Base-by-base conservation (phyloP, 352 stramenopile species). In the Pythium sp. region DNA sequence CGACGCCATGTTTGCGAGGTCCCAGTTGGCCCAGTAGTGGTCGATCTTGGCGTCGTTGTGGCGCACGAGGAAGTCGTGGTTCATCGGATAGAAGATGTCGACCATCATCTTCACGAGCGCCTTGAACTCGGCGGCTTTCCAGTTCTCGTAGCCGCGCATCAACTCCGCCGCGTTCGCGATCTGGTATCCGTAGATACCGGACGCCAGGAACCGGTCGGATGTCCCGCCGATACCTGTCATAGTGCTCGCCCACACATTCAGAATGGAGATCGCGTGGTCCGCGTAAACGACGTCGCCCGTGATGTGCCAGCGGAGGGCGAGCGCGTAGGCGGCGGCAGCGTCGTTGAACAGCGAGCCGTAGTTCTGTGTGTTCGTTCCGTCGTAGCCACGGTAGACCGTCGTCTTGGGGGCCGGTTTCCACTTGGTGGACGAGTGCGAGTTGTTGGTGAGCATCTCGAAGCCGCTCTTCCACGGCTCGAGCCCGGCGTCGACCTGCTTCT, bases 11-110 rank as follows among this genome's bases (percentile, higher is more conserved):
- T 72, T 72, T 1, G 62, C 68, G 34, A 72, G 24, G 41, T 72
- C 68, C 68, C 68, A 72, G 47, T 72, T 72, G 15, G 68, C 68
- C 68, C 68, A 72, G 24, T 72, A 72, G 63, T 72, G 68, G 46
- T 72, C 69, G 41, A 71, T 64, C 55, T 71, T 73, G 24, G 64
- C 72, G 51, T 56, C 59, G 53, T 75, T 77, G 56, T 75, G 64
- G 32, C 47, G 54, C 9, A 62, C 58, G 15, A 77, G 51, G 41
- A 75, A 72, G 56, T 63, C 65, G 58, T 68, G 62, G 56, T 72
- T 72, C 68, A 72, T 72, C 32, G 68, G 61, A 18, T 72, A 72
- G 57, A 72, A 70, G 18, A 72, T 64, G 7, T 22, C 30, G 34
- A 72, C 30, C 62, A 72, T 70, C 62, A 72, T 66, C 9, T 54